Conservation (phyloP, 2,329 filamentous ascomycete genomes). For the Pseudopyrenochaeta lycopersici region DNA sequence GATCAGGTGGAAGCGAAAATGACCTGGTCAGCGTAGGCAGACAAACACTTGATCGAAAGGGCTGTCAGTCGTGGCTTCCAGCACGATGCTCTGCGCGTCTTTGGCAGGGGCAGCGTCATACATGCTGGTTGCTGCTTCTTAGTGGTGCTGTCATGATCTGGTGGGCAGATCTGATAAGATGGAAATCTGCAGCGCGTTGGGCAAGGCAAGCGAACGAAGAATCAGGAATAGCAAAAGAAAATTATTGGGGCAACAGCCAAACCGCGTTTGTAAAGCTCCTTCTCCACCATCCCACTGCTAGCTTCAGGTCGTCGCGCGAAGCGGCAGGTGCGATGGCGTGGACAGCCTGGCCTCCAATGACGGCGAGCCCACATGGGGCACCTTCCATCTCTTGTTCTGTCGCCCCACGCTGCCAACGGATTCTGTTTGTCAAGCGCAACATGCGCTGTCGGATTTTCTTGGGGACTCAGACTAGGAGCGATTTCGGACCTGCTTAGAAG, state of each 20-base stretch:
- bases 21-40: neutral
- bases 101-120: constrained; percentile 27
- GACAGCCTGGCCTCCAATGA: constrained; percentile 17
- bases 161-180: constrained; percentile 15
- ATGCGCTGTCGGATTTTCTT: neutral
- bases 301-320: constrained; percentile 16
- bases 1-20: neutral
- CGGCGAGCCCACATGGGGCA: neutral
- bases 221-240: constrained; percentile 6
- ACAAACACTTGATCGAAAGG: neutral
- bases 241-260: constrained; percentile 2
- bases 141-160: constrained; percentile 12
- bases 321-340: constrained; percentile 14
- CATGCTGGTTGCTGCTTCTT: constrained; percentile 18
- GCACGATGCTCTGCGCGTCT: constrained; percentile 15
- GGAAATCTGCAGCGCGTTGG: constrained; percentile 9
- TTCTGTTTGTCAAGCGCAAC: constrained; percentile 14
- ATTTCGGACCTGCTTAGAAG: constrained; percentile 4
- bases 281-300: constrained; percentile 25
- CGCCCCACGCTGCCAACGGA: constrained; percentile 6
- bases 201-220: constrained; percentile 7
- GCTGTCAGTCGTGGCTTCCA: constrained; percentile 1
- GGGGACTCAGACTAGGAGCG: neutral
- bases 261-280: constrained; percentile 14
- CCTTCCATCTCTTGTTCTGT: constrained; percentile 2